Conservation (phyloP, 352 stramenopile genomes). For the Phytopythium mirpurense region DNA sequence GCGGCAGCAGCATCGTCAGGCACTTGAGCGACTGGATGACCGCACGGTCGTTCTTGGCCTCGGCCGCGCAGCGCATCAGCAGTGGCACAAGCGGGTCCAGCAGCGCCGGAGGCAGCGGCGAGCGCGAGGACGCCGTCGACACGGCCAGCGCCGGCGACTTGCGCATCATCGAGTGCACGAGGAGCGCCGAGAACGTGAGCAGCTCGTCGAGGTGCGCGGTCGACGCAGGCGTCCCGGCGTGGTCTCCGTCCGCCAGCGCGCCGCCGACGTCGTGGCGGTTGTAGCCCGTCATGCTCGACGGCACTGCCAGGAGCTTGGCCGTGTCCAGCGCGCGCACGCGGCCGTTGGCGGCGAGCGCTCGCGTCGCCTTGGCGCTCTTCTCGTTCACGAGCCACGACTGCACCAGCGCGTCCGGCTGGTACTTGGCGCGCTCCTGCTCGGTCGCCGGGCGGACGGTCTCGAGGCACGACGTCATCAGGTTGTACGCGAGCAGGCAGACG, state of each 20-base stretch:
- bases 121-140: conserved; percentile 13
- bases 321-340: conserved; percentile 51
- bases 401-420: conserved; percentile 29
- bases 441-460: conserved; percentile 59
- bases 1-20: conserved; percentile 80
- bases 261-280: conserved; percentile 48
- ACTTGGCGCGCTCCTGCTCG: conserved; percentile 64
- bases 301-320: conserved; percentile 27
- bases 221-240: conserved; percentile 11
- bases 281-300: conserved; percentile 53
- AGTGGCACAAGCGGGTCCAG: conserved; percentile 91
- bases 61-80: conserved; percentile 87
- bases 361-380: conserved; percentile 60
- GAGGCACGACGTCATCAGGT: conserved; percentile 73
- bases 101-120: conserved; percentile 40
- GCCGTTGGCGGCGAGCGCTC: conserved; percentile 36
- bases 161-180: conserved; percentile 68
- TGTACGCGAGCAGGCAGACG: conserved; percentile 82
- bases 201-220: conserved; percentile 74
- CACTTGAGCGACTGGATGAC: conserved; percentile 93
- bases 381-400: conserved; percentile 78
- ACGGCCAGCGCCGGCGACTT: conserved; percentile 14
- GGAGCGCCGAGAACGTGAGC: conserved; percentile 81
- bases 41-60: conserved; percentile 89
- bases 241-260: conserved; percentile 15